These are phyloP conservation scores for Leptomonas seymouri DNA, from an alignment of 208 protist species.

Conservation along the genomic window DNA sequence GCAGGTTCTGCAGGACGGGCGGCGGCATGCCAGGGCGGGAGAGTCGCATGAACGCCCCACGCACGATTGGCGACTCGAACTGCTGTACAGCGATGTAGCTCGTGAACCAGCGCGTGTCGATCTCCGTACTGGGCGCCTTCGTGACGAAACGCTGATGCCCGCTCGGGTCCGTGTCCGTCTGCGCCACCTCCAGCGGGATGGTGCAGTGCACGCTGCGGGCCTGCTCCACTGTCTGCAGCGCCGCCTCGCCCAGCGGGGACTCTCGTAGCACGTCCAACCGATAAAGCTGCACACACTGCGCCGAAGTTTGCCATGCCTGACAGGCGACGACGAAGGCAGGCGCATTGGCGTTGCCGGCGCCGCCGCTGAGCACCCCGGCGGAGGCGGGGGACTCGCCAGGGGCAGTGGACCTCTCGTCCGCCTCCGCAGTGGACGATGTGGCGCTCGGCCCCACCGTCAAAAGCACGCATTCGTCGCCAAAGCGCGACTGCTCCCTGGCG, in stretches of 20 bases:
- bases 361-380: neutral
- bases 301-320: slow-evolving; percentile 88
- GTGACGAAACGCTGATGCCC: slow-evolving; percentile 67
- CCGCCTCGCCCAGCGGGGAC: slow-evolving; percentile 24
- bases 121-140: slow-evolving; percentile 55
- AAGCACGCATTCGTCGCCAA: slow-evolving; percentile 89
- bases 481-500: slow-evolving; percentile 78
- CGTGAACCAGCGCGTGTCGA: slow-evolving; percentile 91
- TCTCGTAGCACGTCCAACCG: slow-evolving; percentile 72
- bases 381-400: slow-evolving; percentile 9
- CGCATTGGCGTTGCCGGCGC: neutral
- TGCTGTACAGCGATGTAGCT: slow-evolving; percentile 87
- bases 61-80: slow-evolving; percentile 77
- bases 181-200: slow-evolving; percentile 75
- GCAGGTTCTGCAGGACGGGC: slow-evolving; percentile 71
- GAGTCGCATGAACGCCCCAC: slow-evolving; percentile 86
- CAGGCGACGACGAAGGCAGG: slow-evolving; percentile 45
- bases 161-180: slow-evolving; percentile 69
- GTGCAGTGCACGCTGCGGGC: slow-evolving; percentile 53
- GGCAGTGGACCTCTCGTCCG: slow-evolving; percentile 10
- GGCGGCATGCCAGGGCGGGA: slow-evolving; percentile 80
- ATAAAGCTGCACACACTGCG: slow-evolving; percentile 87
- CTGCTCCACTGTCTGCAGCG: slow-evolving; percentile 30
- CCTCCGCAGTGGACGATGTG: slow-evolving; percentile 11
- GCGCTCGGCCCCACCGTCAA: slow-evolving; percentile 73